A percentile compares a stretch with the other conserved stretches of the same genome.
Conservation (phyloP, 148 eudicot genomes). For the Rhododendron vialii region DNA sequence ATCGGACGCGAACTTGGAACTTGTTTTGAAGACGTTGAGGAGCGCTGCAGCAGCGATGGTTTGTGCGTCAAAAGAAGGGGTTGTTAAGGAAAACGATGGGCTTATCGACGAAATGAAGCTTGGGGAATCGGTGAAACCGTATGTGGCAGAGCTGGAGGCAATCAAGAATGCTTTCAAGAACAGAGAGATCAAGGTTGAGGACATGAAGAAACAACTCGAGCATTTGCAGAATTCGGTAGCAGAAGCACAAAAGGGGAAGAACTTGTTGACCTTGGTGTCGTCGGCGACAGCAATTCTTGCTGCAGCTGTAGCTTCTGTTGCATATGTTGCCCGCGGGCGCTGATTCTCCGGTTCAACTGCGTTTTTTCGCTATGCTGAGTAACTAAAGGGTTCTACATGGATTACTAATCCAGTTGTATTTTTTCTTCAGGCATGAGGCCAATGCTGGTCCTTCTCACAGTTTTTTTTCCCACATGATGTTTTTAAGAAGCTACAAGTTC, state of each 20-base stretch:
- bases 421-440: neutral
- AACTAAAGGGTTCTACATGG: neutral
- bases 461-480: neutral
- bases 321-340: slow-evolving; percentile 53
- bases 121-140: slow-evolving; percentile 35
- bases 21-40: slow-evolving; percentile 39
- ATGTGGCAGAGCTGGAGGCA: slow-evolving; percentile 43
- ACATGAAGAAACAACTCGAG: slow-evolving; percentile 53
- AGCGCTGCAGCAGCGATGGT: slow-evolving; percentile 27
- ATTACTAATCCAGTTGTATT: neutral
- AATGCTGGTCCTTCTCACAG: neutral
- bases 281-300: slow-evolving; percentile 78
- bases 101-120: slow-evolving; percentile 13
- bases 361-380: neutral
- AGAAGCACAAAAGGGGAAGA: slow-evolving; percentile 60
- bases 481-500: neutral
- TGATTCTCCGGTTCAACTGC: slow-evolving; percentile 4
- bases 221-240: slow-evolving; percentile 34
- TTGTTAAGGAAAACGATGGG: neutral
- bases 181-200: slow-evolving; percentile 45
- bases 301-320: slow-evolving; percentile 71
- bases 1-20: slow-evolving; percentile 30
- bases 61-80: slow-evolving; percentile 11
- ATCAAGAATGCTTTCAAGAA: slow-evolving; percentile 48
- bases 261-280: slow-evolving; percentile 64